Conservation (phyloP, 129 eudicot genomes). For the Apium graveolens region DNA sequence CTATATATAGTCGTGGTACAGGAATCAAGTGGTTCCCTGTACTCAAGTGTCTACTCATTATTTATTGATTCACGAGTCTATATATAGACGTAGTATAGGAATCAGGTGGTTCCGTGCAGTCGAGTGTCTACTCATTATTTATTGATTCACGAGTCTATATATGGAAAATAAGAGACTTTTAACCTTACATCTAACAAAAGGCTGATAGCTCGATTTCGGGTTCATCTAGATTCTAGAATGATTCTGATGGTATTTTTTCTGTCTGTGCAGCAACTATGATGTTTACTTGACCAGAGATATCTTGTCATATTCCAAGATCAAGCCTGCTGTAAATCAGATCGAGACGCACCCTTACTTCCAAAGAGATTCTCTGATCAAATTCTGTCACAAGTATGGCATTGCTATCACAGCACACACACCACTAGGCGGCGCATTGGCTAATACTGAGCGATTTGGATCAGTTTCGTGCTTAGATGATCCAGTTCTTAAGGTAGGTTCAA, state of each 20-base stretch:
- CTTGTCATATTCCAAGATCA: constrained; percentile 70
- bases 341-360: constrained; percentile 93
- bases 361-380: constrained; percentile 77
- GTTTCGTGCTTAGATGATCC: constrained; percentile 84
- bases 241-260: neutral
- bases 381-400: constrained; percentile 79
- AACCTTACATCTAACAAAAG: too few relatives aligned
- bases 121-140: too few relatives aligned
- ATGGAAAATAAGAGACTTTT: too few relatives aligned
- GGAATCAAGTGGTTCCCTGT: too few relatives aligned
- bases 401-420: constrained; percentile 89
- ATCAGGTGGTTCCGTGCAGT: too few relatives aligned
- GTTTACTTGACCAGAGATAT: constrained; percentile 64
- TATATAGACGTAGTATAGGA: too few relatives aligned
- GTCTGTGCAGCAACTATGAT: constrained; percentile 78
- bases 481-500: constrained; percentile 47
- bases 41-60: too few relatives aligned
- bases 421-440: constrained; percentile 73
- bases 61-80: too few relatives aligned
- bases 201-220: too few relatives aligned
- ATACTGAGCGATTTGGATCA: constrained; percentile 76
- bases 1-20: too few relatives aligned
- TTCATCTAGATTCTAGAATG: too few relatives aligned
- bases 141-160: too few relatives aligned
- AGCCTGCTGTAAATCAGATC: constrained; percentile 90